Evolutionary conservation across 495 filamentous ascomycete genomes (phyloP), one percentile per base, ranked within the genome.

Genomic region (Penicillium cataractarum): DNA sequence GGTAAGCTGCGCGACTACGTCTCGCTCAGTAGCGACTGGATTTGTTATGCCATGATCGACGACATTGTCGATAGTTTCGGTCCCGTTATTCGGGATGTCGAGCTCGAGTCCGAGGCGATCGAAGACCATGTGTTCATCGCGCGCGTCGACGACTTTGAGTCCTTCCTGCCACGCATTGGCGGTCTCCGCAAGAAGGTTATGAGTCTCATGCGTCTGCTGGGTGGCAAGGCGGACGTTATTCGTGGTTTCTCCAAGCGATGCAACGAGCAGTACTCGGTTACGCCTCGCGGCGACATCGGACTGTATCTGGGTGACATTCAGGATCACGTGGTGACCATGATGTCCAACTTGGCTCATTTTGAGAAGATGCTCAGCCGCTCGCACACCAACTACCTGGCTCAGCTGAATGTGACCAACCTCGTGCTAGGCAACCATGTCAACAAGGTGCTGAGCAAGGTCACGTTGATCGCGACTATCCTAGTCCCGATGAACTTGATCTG

Each of bases 251-350:
- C 95, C 33, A 99, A 99, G 77, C 89, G 95, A 48, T 99, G 95
- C 84, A 99, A 97, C 75, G 92, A 96, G 67, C 90, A 96, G 62
- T 98, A 95, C 82, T 88, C 91, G 65, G 89, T 97, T 52, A 96
- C 95, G 13, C 95, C 95, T 0, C 89, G 92, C 27, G 93, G 92
- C 74, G 95, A 99, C 72, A 97, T 99, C 68, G 95, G 93, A 15
- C 84, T 99, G 62, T 99, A 98, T 70, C 81, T 99, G 3, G 91
- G 92, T 62, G 95, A 99, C 80, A 96, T 98, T 63, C 95, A 99
- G 73, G 95, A 99, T 78, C 95, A 99, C 83, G 94, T 99, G 35
- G 92, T 99, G 33, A 98, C 95, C 62, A 97, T 98, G 95, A 96
- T 96, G 86, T 91, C 88, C 65, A 99, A 97, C 74, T 78, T 99